Conservation (phyloP, 2,329 filamentous ascomycete genomes). For the Conoideocrella luteorostrata region DNA sequence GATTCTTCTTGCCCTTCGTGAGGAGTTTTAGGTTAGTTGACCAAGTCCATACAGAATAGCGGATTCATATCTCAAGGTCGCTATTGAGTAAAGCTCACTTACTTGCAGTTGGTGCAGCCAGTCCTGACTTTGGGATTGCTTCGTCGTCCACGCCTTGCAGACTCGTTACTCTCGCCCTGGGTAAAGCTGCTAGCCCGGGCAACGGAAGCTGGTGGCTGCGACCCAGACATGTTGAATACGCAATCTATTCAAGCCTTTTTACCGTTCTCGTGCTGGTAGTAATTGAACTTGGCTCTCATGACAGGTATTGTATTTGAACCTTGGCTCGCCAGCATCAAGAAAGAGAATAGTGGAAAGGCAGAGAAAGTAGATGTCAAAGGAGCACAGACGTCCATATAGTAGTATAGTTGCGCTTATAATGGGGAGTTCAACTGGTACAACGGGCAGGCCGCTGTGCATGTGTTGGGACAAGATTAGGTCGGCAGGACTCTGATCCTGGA, state of each 20-base stretch:
- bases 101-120: slow-evolving; percentile 64
- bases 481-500: too few relatives aligned
- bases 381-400: slow-evolving; percentile 1
- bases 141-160: slow-evolving; percentile 38
- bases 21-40: too few relatives aligned
- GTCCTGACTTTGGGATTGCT: slow-evolving; percentile 60
- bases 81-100: slow-evolving; percentile 33
- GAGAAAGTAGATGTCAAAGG: not conserved
- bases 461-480: too few relatives aligned
- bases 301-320: not conserved
- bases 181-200: too few relatives aligned
- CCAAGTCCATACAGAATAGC: too few relatives aligned
- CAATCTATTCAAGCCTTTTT: not conserved
- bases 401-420: too few relatives aligned
- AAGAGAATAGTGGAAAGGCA: not conserved
- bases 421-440: too few relatives aligned
- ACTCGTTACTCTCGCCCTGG: too few relatives aligned
- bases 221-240: not conserved
- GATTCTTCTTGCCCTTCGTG: slow-evolving; percentile 51
- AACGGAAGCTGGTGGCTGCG: not conserved
- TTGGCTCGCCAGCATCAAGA: not conserved
- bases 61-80: too few relatives aligned
- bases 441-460: too few relatives aligned
- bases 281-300: not conserved
- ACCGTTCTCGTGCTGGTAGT: not conserved